Percentiles rank a stretch among this genome's conserved stretches.
phyloP scores from a whole-genome alignment of 495 filamentous ascomycete species.

The Aspergillus egyptiacus region DNA sequence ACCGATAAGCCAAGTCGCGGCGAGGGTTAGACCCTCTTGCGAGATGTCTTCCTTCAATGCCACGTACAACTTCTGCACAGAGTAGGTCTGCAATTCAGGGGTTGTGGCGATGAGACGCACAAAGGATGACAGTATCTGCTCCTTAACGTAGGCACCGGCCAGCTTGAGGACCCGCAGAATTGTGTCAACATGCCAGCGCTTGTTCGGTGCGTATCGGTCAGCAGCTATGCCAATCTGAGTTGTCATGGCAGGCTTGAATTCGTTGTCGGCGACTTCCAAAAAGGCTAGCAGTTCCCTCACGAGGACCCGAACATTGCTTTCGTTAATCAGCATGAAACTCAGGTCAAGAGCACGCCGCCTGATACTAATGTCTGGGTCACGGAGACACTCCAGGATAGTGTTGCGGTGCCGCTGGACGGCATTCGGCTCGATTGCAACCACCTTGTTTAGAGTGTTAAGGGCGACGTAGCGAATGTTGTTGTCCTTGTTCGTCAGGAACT shows the following conservation, averaged over 20 bases:
- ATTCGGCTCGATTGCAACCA: conserved; percentile 95
- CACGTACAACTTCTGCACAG: conserved; percentile 87
- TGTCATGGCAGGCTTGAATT: conserved; percentile 97
- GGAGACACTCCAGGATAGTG: conserved; percentile 91
- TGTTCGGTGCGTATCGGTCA: conserved; percentile 90
- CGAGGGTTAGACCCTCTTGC: conserved; percentile 88
- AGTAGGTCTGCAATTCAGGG: conserved; percentile 91
- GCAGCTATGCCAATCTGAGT: conserved; percentile 95
- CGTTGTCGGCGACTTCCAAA: conserved; percentile 92
- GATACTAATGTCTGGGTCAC: conserved; percentile 99
- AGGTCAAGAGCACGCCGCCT: conserved; percentile 88
- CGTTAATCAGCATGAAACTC: conserved; percentile 97
- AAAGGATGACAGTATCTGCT: conserved; percentile 95
- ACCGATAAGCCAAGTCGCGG: conserved; percentile 96
- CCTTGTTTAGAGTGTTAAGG: conserved; percentile 94
- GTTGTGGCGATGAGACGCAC: conserved; percentile 92
- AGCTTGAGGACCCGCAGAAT: conserved; percentile 92
- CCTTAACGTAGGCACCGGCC: conserved; percentile 94
- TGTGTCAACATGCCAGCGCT: conserved; percentile 97
- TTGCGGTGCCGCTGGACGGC: conserved; percentile 95
- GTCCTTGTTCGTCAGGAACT: conserved; percentile 94
- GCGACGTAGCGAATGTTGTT: conserved; percentile 99
- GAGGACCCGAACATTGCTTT: conserved; percentile 86
- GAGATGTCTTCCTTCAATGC: conserved; percentile 92
- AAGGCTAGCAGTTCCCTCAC: conserved; percentile 91